Percentiles rank a stretch among this genome's conserved stretches.
phyloP scores from a whole-genome alignment of 2,329 filamentous ascomycete species.

The Pezicula neosporulosa region DNA sequence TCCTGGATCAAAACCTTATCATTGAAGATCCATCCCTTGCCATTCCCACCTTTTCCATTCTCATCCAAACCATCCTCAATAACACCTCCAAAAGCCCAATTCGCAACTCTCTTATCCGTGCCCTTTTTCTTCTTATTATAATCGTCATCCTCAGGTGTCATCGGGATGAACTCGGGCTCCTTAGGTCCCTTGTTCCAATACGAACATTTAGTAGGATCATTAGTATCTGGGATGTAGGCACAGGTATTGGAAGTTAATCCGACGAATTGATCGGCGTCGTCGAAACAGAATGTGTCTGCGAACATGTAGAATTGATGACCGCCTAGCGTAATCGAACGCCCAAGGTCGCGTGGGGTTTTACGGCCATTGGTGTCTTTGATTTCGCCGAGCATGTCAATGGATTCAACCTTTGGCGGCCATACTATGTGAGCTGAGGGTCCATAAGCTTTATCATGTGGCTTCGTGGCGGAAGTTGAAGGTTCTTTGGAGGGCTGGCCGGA shows the following conservation, averaged over 20 bases:
- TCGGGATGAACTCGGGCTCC: slow-evolving; percentile 4
- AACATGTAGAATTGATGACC: slow-evolving; percentile 3
- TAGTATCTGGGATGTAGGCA: slow-evolving; percentile 2
- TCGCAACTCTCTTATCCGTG: slow-evolving; percentile 1
- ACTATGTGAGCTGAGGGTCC: background rate
- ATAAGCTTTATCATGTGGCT: background rate
- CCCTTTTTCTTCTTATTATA: slow-evolving; percentile 2
- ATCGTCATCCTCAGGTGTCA: background rate
- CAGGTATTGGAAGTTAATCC: slow-evolving; percentile 2
- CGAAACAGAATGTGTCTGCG: slow-evolving; percentile 3
- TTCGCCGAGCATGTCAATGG: background rate
- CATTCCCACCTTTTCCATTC: background rate
- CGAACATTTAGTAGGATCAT: background rate
- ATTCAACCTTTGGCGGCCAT: background rate
- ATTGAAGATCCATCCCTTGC: slow-evolving; percentile 3
- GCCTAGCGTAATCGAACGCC: background rate
- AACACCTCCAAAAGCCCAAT: slow-evolving; percentile 4
- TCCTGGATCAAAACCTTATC: slow-evolving; percentile 2
- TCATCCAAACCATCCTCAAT: slow-evolving; percentile 3
- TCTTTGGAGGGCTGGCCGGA: background rate
- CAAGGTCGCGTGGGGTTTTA: slow-evolving; percentile 1
- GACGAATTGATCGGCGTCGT: background rate
- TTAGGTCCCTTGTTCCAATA: slow-evolving; percentile 1
- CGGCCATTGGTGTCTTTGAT: slow-evolving; percentile 1
- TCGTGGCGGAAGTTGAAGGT: background rate